Conservation (phyloP, 495 filamentous ascomycete genomes). For the Podospora pseudocomata region DNA sequence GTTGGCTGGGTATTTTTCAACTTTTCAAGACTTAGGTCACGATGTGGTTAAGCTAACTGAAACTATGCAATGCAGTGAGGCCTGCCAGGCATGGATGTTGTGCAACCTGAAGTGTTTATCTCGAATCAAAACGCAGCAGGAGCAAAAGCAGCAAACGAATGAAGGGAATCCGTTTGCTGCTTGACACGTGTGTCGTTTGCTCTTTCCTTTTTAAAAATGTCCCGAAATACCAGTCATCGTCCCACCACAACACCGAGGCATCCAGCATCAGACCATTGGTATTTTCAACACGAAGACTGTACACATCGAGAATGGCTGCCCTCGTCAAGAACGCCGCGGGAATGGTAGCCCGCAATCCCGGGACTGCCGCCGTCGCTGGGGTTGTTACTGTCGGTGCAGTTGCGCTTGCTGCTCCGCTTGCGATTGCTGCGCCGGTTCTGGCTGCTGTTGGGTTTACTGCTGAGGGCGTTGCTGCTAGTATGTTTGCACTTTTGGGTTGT, state of each 20-base stretch:
- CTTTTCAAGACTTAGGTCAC: no score
- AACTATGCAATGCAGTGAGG: not conserved
- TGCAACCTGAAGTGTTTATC: not conserved
- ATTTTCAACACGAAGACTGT: not conserved
- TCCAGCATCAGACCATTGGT: no score
- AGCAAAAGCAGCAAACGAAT: not conserved
- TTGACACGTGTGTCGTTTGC: not conserved
- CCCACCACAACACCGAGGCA: no score
- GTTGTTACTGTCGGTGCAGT: not conserved
- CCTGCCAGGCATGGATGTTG: not conserved
- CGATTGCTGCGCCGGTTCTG: not conserved
- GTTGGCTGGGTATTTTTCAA: no score
- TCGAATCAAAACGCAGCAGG: no score
- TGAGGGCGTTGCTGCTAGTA: not conserved
- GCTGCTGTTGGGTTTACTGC: not conserved
- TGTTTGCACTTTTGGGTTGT: not conserved
- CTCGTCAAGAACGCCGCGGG: not conserved
- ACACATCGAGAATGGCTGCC: not conserved
- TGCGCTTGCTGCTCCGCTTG: not conserved
- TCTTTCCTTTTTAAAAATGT: no score
- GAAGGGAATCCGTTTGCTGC: not conserved
- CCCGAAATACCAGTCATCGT: no score
- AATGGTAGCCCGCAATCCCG: not conserved
- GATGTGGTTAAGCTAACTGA: no score
- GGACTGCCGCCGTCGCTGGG: not conserved